phyloP scores from a whole-genome alignment of 768 basidiomycete genomes.

The Agrocybe pediades region DNA sequence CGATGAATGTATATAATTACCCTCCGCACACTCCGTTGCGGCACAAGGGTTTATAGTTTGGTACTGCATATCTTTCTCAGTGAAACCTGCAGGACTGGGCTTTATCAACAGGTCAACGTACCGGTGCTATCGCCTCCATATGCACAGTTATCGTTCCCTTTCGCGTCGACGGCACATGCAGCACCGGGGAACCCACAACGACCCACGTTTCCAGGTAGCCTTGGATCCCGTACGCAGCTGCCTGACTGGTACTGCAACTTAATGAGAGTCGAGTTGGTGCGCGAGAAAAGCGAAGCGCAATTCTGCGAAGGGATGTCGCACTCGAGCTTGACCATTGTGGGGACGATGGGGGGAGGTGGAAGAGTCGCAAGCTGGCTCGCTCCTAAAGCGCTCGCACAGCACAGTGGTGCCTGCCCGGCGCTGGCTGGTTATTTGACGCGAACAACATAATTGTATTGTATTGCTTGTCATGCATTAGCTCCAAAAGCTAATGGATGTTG shows the following conservation, averaged over 20 bases:
- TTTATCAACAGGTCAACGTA: background rate
- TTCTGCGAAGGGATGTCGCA: conserved; percentile 5
- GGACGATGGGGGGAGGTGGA: background rate
- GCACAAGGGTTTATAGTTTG: conserved; percentile 1
- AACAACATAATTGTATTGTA: no score
- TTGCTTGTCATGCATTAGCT: no score
- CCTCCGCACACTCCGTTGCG: conserved; percentile 6
- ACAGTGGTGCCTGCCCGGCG: no score
- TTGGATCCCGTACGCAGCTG: conserved; percentile 13
- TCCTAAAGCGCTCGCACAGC: no score
- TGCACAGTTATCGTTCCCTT: conserved; percentile 15
- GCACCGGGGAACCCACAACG: conserved; percentile 15
- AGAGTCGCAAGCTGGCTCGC: background rate
- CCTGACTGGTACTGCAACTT: conserved; percentile 3
- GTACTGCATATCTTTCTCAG: background rate
- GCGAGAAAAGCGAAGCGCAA: conserved; percentile 1
- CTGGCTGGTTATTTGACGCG: no score
- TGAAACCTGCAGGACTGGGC: background rate
- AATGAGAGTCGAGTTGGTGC: background rate
- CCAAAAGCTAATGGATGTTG: no score
- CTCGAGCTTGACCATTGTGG: conserved; percentile 5
- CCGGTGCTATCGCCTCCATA: conserved; percentile 5
- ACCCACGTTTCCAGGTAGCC: conserved; percentile 11
- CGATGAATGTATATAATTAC: background rate
- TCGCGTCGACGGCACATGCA: background rate